These are phyloP conservation scores for Gnaphalium uliginosum DNA, from an alignment of 129 eudicot genomes.

Conservation along the genomic window DNA sequence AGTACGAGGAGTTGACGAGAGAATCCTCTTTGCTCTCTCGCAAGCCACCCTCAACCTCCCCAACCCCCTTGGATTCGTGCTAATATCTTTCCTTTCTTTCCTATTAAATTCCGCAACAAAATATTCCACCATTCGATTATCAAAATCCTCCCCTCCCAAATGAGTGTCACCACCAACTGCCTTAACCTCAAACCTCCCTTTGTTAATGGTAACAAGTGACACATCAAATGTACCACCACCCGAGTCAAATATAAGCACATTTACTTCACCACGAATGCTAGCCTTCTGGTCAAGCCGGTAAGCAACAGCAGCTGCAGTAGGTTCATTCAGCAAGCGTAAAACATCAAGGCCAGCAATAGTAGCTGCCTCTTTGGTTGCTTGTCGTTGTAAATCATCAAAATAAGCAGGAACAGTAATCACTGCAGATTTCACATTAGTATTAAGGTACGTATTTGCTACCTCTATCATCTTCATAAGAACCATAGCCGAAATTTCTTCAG, in stretches of 20 bases:
- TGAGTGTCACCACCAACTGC: no score
- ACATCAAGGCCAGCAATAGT: constrained; percentile 51
- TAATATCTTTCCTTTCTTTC: constrained; percentile 3
- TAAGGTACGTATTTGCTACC: constrained; percentile 42
- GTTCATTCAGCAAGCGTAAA: constrained; percentile 41
- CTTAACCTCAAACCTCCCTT: neutral
- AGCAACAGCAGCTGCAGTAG: constrained; percentile 14
- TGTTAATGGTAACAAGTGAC: neutral
- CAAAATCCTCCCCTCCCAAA: no score
- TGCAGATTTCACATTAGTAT: constrained; percentile 32
- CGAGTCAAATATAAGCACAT: neutral
- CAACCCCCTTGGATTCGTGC: neutral
- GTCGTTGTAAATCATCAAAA: constrained; percentile 55
- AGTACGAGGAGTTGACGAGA: neutral
- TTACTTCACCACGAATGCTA: neutral
- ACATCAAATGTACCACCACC: constrained; percentile 25
- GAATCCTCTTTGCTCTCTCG: no score
- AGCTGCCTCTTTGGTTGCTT: constrained; percentile 61
- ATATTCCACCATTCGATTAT: constrained; percentile 6
- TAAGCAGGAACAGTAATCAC: constrained; percentile 58
- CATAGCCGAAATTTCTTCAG: constrained; percentile 55
- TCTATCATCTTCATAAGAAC: constrained; percentile 50
- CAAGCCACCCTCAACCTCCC: constrained; percentile 21
- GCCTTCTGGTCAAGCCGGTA: constrained; percentile 1
- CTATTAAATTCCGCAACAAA: constrained; percentile 6